A percentile compares a stretch with the other conserved stretches of the same genome.
phyloP scores from a whole-genome alignment of 148 eudicot genomes.

The Heliosperma pusillum region DNA sequence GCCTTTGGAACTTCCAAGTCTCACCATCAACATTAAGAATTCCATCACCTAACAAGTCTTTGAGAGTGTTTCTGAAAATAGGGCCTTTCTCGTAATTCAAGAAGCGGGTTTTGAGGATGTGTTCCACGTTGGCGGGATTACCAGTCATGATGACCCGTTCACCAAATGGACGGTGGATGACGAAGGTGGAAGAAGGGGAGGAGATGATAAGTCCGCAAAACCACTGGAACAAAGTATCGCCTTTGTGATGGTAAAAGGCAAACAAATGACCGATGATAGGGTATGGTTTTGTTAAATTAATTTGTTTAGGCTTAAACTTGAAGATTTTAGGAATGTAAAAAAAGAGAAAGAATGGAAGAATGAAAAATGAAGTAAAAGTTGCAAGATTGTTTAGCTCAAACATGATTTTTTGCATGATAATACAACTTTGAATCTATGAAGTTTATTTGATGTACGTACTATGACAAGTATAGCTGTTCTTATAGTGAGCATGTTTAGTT shows the following conservation, averaged over 20 bases:
- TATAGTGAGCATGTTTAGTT: no score
- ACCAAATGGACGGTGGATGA: no score
- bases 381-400: neutral
- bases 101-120: neutral
- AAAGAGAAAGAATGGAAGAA: neutral
- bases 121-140: slow-evolving; percentile 10
- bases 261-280: slow-evolving; percentile 16
- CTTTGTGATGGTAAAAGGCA: slow-evolving; percentile 8
- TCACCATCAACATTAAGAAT: slow-evolving; percentile 38
- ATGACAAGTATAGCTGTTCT: no score
- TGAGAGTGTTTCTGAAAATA: neutral
- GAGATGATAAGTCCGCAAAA: neutral
- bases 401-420: neutral
- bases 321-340: neutral
- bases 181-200: no score
- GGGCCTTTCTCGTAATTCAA: slow-evolving; percentile 29
- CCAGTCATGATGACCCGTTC: slow-evolving; percentile 8
- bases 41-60: no score
- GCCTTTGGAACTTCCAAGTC: slow-evolving; percentile 44
- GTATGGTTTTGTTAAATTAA: slow-evolving; percentile 1
- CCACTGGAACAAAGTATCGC: slow-evolving; percentile 11
- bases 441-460: no score
- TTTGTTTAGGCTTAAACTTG: neutral
- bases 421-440: neutral
- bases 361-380: neutral